Percentiles rank a stretch among this genome's conserved stretches.
phyloP scores from a whole-genome alignment of 1,139 yeast species.

The Diutina pseudorugosa region DNA sequence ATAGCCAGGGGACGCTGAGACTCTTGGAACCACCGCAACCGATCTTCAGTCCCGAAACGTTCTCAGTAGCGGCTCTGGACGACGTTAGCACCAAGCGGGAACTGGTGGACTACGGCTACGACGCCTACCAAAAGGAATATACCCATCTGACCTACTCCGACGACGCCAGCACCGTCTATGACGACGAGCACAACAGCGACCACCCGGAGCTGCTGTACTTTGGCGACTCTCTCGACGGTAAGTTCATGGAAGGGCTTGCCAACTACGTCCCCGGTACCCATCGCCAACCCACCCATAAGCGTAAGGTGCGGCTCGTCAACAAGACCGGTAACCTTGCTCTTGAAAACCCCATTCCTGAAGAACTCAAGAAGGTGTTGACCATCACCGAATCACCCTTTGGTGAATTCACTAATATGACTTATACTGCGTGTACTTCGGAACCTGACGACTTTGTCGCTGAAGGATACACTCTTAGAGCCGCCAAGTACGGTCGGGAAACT shows the following conservation, averaged over 20 bases:
- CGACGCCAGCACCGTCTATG: conserved; percentile 28
- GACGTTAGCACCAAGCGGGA: neutral
- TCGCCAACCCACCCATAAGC: conserved; percentile 23
- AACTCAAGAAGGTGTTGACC: conserved; percentile 65
- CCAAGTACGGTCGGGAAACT: conserved; percentile 76
- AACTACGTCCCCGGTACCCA: conserved; percentile 25
- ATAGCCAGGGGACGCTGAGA: conserved; percentile 11
- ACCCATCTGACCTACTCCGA: conserved; percentile 24
- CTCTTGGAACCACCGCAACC: conserved; percentile 55
- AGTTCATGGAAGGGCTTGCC: conserved; percentile 31
- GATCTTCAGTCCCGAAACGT: conserved; percentile 49
- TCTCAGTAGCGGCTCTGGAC: conserved; percentile 9
- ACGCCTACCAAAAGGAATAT: conserved; percentile 25
- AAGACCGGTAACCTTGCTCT: conserved; percentile 69
- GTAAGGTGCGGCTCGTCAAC: conserved; percentile 51
- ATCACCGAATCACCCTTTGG: conserved; percentile 67
- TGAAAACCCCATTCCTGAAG: conserved; percentile 89
- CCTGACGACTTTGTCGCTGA: conserved; percentile 72
- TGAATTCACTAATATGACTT: conserved; percentile 88
- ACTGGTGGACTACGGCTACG: conserved; percentile 17
- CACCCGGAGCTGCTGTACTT: conserved; percentile 23
- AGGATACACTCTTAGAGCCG: conserved; percentile 79
- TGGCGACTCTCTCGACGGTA: conserved; percentile 32
- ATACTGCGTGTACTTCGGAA: conserved; percentile 85
- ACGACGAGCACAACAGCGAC: conserved; percentile 13